Base-by-base conservation (phyloP, 345 rosid species). In the Psidium guajava region DNA sequence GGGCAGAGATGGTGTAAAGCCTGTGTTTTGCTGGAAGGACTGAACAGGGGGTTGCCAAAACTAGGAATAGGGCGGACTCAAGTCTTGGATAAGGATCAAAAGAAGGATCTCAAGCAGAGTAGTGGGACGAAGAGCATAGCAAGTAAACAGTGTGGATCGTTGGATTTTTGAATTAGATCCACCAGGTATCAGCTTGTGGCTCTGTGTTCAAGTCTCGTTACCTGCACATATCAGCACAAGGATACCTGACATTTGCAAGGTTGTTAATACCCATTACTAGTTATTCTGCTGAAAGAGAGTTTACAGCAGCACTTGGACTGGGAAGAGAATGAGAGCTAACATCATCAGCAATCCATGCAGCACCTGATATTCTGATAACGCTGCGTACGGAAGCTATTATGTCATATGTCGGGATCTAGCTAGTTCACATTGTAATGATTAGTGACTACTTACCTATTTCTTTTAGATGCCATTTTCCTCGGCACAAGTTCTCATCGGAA, bases 1-100 rank as follows among this genome's bases (percentile, higher is more conserved):
- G 28, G 8, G 80, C 89, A 97, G 98, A 97, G 93, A 95, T 93
- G 97, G 98, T 95, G 98, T 82, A 96, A 97, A 90, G 98, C 99
- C 73, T 96, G 99, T 86, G 96, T 95, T 83, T 89, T 96, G 90
- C 94, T 97, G 82, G 96, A 95, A 85, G 98, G 98, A 89, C 88
- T 97, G 86, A 97, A 97, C 85, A 92, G 92, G 25, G 99, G 99
- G 53, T 88, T 97, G 89, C 98, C 98, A 40, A 95, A 93, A 91
- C 86, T 95, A 87, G 98, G 99, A 25, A 95, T 97, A 49, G 97
- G 96, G 73, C 91, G 98, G 86, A 87, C 86, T 75, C 89, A 92
- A 84, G 94, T 90, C 85, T 82, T 83, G 44, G 88, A 90, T 81
- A 82, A 82, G 82, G 94, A 91, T 82, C 85, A 25, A 21, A 88